Evolutionary conservation across 2,329 filamentous ascomycete genomes (phyloP).

Genomic region (Trichoderma sp.): DNA sequence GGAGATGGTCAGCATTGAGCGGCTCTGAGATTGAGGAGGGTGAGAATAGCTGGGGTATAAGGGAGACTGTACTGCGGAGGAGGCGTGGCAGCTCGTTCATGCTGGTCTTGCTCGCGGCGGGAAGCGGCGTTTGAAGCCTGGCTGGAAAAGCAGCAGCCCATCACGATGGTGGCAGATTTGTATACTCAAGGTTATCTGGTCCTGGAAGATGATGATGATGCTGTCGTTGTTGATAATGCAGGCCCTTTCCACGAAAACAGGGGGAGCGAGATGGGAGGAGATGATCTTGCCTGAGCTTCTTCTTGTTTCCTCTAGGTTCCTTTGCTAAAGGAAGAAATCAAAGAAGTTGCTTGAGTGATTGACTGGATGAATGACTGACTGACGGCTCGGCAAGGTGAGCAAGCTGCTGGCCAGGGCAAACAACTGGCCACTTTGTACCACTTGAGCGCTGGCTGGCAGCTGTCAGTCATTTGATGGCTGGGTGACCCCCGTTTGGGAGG

Average conservation of each 20-base stretch:
- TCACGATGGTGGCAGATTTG: neutral
- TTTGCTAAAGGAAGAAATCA: neutral
- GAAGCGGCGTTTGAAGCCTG: slow-evolving; percentile 18
- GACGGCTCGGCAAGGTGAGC: slow-evolving; percentile 10
- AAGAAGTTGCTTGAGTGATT: neutral
- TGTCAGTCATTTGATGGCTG: neutral
- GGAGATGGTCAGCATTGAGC: neutral
- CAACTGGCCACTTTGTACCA: slow-evolving; percentile 20
- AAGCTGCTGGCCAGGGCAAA: slow-evolving; percentile 10
- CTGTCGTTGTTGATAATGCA: neutral
- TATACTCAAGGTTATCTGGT: neutral
- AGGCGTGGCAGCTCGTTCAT: neutral
- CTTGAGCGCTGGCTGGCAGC: slow-evolving; percentile 22
- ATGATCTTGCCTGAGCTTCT: no score
- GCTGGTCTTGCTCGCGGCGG: neutral
- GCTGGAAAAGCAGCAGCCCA: slow-evolving; percentile 28
- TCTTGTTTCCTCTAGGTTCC: neutral
- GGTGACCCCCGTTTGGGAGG: neutral
- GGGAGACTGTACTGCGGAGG: slow-evolving; percentile 12
- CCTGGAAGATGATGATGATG: neutral
- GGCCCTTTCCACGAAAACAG: neutral
- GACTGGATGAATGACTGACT: neutral
- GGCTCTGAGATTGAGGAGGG: neutral
- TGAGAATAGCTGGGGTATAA: neutral
- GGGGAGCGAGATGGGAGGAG: neutral